These are phyloP conservation scores for Apocynum venetum DNA, from an alignment of 257 asterid species.

Conservation along the genomic window DNA sequence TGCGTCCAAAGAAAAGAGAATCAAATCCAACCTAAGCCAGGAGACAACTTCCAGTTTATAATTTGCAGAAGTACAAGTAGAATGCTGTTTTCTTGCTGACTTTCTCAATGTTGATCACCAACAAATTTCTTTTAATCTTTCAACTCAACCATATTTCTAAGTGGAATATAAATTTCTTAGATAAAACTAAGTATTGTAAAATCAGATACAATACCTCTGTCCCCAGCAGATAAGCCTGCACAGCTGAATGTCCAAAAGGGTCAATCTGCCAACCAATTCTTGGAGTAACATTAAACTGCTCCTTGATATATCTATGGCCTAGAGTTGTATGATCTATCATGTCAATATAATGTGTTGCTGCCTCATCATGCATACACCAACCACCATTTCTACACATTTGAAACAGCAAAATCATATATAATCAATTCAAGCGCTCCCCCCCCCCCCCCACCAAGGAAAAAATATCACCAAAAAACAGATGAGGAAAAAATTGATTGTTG, in stretches of 20 bases:
- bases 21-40: constrained; percentile 81
- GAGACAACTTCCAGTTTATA: background rate
- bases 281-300: constrained; percentile 76
- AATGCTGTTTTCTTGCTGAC: background rate
- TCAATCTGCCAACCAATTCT: constrained; percentile 99
- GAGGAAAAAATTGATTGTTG: background rate
- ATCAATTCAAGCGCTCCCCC: background rate
- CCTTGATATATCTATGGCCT: constrained; percentile 76
- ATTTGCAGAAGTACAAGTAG: background rate
- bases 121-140: background rate
- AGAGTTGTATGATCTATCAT: constrained; percentile 98
- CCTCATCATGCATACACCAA: constrained; percentile 98
- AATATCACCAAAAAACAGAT: background rate
- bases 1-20: constrained; percentile 89
- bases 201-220: constrained; percentile 57
- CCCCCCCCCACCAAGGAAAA: background rate
- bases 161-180: background rate
- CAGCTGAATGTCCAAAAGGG: constrained; percentile 98
- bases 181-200: background rate
- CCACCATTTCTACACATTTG: constrained; percentile 80
- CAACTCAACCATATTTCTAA: background rate
- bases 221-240: constrained; percentile 95
- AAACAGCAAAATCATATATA: background rate
- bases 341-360: constrained; percentile 88
- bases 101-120: background rate